Percentiles rank a stretch among this genome's conserved stretches.
Evolutionary conservation across 140 eudicot species (phyloP).

Genomic region (Stevia rebaudiana): DNA sequence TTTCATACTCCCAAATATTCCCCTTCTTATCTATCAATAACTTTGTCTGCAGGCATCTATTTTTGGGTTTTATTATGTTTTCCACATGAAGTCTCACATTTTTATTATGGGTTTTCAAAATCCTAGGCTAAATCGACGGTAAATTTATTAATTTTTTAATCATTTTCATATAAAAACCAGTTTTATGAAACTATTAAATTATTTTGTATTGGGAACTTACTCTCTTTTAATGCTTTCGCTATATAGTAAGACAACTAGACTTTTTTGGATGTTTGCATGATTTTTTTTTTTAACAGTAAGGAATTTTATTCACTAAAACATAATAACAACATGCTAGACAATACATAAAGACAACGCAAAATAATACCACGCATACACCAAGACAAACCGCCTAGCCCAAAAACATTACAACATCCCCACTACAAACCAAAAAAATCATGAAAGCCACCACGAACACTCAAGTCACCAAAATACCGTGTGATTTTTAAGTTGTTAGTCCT

Average conservation of each 20-base stretch:
- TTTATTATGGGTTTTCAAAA: constrained; percentile 47
- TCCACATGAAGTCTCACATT: constrained; percentile 56
- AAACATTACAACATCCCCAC: too few relatives aligned
- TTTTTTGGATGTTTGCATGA: constrained; percentile 34
- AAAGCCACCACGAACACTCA: too few relatives aligned
- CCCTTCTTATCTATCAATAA: constrained; percentile 75
- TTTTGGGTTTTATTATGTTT: constrained; percentile 73
- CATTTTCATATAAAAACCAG: background rate
- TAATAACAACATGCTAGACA: too few relatives aligned
- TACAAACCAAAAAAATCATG: too few relatives aligned
- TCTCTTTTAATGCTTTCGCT: constrained; percentile 41
- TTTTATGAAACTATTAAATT: constrained; percentile 16
- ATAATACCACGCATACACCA: too few relatives aligned
- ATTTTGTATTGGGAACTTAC: constrained; percentile 42
- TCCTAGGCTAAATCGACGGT: constrained; percentile 73
- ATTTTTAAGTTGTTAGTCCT: too few relatives aligned
- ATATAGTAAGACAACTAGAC: constrained; percentile 33
- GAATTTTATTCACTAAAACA: too few relatives aligned
- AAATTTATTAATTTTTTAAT: constrained; percentile 12
- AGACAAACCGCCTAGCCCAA: too few relatives aligned
- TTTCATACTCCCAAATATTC: constrained; percentile 79
- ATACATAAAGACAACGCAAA: too few relatives aligned
- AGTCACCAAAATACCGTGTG: too few relatives aligned
- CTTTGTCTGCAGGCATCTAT: constrained; percentile 81
- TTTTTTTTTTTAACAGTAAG: too few relatives aligned